Conservation (phyloP, 2,329 filamentous ascomycete genomes). For the Blastomyces gilchristii region DNA sequence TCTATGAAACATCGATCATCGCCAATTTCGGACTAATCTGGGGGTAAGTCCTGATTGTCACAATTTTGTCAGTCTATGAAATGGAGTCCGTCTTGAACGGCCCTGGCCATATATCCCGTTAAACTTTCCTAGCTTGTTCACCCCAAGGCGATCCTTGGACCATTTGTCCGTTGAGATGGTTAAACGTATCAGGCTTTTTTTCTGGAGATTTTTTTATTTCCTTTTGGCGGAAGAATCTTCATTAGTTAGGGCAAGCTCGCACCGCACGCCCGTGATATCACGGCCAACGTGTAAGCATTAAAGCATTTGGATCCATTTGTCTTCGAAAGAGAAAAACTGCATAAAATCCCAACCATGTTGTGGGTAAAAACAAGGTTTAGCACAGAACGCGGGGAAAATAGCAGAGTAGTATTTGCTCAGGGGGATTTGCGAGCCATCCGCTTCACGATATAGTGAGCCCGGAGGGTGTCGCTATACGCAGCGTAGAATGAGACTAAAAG, state of each 20-base stretch:
- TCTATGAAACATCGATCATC: background rate
- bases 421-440: background rate
- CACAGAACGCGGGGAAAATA: background rate
- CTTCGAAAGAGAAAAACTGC: background rate
- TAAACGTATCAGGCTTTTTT: too few species aligned
- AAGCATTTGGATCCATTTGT: background rate
- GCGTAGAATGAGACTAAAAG: too few species aligned
- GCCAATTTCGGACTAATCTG: background rate
- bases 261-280: too few species aligned
- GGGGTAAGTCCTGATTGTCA: background rate
- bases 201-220: too few species aligned
- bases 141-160: too few species aligned
- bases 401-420: background rate
- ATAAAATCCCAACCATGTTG: background rate
- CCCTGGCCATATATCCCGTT: background rate
- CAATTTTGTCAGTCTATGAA: background rate
- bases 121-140: background rate
- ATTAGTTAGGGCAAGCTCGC: too few species aligned
- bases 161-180: too few species aligned
- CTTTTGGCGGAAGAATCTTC: too few species aligned
- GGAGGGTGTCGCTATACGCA: too few species aligned
- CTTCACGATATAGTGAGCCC: background rate
- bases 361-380: background rate
- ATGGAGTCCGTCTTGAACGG: background rate
- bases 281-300: too few species aligned